These are phyloP conservation scores for Penicillium sclerotiorum DNA, from an alignment of 2,329 filamentous ascomycete genomes.

Conservation along the genomic window DNA sequence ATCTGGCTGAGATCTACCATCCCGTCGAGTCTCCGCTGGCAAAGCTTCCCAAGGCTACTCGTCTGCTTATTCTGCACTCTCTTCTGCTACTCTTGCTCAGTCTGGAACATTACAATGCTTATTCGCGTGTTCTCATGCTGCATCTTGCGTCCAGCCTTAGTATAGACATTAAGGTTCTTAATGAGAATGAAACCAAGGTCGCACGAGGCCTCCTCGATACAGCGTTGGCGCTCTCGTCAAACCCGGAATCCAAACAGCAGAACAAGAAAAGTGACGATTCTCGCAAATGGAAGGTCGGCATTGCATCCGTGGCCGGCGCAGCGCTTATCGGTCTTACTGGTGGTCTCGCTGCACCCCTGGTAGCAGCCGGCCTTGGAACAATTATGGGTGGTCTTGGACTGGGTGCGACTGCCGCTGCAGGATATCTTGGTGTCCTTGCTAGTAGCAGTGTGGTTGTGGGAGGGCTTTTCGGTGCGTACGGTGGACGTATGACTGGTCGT, in stretches of 20 bases:
- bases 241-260: conserved; percentile 74
- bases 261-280: conserved; percentile 66
- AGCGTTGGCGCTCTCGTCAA: conserved; percentile 75
- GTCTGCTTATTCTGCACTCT: conserved; percentile 70
- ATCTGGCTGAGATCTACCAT: conserved; percentile 52
- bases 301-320: conserved; percentile 85
- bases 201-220: conserved; percentile 74
- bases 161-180: conserved; percentile 65
- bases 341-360: conserved; percentile 74
- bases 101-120: conserved; percentile 74
- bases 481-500: conserved; percentile 76
- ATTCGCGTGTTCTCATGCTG: conserved; percentile 72
- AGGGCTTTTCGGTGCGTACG: conserved; percentile 88
- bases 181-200: conserved; percentile 73
- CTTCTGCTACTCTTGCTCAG: conserved; percentile 73
- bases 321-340: conserved; percentile 82
- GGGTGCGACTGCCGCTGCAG: conserved; percentile 71
- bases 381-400: conserved; percentile 77
- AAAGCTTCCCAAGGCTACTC: conserved; percentile 44
- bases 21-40: conserved; percentile 62
- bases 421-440: conserved; percentile 76
- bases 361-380: conserved; percentile 76
- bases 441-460: conserved; percentile 80
- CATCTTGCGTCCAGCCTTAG: conserved; percentile 70
- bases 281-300: conserved; percentile 77